These are phyloP conservation scores for Fusarium pininemorale DNA, from an alignment of 2,329 filamentous ascomycete genomes.

Conservation along the genomic window DNA sequence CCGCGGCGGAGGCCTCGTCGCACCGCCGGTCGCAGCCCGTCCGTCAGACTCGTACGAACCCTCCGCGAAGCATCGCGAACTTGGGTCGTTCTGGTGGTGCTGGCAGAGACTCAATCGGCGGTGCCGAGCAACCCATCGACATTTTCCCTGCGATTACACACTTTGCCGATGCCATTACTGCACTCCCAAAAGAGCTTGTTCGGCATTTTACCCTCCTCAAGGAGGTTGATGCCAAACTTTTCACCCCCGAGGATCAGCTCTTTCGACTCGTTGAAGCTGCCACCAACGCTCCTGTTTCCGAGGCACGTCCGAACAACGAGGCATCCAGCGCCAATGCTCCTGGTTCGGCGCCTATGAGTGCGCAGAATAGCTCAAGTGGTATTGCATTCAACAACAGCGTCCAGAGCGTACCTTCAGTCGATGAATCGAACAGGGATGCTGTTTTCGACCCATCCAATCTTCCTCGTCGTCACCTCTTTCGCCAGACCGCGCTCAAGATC, in stretches of 20 bases:
- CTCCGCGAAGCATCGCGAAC: slow-evolving; percentile 63
- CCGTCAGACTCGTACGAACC: slow-evolving; percentile 72
- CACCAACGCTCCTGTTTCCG: slow-evolving; percentile 59
- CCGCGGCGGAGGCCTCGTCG: slow-evolving; percentile 55
- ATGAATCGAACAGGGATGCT: slow-evolving; percentile 54
- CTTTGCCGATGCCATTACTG: slow-evolving; percentile 92
- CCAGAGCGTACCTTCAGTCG: slow-evolving; percentile 52
- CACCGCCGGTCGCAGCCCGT: slow-evolving; percentile 70
- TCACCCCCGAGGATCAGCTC: slow-evolving; percentile 84
- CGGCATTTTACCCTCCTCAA: slow-evolving; percentile 95
- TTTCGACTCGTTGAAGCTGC: slow-evolving; percentile 77
- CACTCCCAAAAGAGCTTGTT: slow-evolving; percentile 92
- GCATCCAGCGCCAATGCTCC: slow-evolving; percentile 54
- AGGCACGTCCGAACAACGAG: slow-evolving; percentile 56
- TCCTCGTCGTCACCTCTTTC: slow-evolving; percentile 77
- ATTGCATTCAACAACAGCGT: slow-evolving; percentile 49
- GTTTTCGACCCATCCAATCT: slow-evolving; percentile 67
- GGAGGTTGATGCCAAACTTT: slow-evolving; percentile 97
- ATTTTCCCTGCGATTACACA: slow-evolving; percentile 73
- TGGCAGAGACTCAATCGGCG: slow-evolving; percentile 57
- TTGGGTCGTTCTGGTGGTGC: slow-evolving; percentile 54
- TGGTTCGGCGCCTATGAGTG: slow-evolving; percentile 58
- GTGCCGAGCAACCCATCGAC: slow-evolving; percentile 68
- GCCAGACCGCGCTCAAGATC: slow-evolving; percentile 79
- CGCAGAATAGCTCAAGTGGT: slow-evolving; percentile 59